Percentiles rank a stretch among this genome's conserved stretches.
phyloP scores from a whole-genome alignment of 2,329 filamentous ascomycete species.

The Corinectria fuckeliana region DNA sequence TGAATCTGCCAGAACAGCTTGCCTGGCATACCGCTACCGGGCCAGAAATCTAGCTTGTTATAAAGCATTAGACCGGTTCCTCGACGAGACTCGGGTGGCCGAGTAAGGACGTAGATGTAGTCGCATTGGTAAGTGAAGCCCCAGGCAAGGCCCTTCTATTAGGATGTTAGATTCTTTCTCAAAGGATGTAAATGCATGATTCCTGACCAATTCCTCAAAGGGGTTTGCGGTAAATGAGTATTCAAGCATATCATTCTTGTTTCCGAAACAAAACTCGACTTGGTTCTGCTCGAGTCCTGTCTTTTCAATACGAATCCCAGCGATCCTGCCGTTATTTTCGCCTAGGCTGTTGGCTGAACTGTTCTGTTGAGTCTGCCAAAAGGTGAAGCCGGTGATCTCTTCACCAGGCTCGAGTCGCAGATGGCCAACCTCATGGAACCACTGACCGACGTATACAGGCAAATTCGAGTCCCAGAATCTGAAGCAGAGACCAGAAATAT shows the following conservation, averaged over 20 bases:
- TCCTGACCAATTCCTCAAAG: conserved; percentile 2
- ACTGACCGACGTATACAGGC: conserved; percentile 8
- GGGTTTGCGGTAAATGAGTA: neutral
- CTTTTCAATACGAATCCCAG: conserved; percentile 4
- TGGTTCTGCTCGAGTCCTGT: neutral
- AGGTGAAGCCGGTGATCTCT: neutral
- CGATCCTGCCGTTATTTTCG: neutral
- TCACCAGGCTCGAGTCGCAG: neutral
- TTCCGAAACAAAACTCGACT: neutral
- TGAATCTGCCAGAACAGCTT: conserved; percentile 12
- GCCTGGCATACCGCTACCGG: neutral
- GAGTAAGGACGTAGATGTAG: neutral
- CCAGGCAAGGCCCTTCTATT: neutral
- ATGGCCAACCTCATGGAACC: neutral
- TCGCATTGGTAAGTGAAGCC: neutral
- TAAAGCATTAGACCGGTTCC: neutral
- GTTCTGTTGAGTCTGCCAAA: conserved; percentile 5
- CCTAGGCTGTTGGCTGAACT: neutral
- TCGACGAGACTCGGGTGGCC: neutral
- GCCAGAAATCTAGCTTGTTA: neutral
- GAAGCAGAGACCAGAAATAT: conserved; percentile 12
- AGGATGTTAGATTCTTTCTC: neutral
- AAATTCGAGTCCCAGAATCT: neutral
- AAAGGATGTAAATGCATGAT: too few species aligned
- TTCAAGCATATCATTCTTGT: neutral